These are phyloP conservation scores for Stellera chamaejasme DNA, from an alignment of 345 rosid genomes.

Conservation along the genomic window DNA sequence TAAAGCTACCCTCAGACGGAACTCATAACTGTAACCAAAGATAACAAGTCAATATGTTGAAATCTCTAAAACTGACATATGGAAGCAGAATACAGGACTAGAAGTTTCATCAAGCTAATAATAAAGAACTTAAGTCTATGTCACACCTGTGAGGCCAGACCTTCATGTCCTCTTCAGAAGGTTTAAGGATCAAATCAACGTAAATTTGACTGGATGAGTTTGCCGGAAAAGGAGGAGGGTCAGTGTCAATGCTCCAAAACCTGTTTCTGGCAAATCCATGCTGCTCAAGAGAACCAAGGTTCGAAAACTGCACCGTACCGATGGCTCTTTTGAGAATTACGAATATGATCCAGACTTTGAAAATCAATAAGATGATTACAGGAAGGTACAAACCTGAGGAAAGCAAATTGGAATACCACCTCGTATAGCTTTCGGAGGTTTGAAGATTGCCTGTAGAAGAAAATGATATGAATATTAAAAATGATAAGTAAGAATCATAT, in stretches of 20 bases:
- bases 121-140: constrained; percentile 10
- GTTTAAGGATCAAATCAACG: constrained; percentile 71
- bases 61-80: not conserved
- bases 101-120: not conserved
- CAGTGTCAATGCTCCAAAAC: constrained; percentile 68
- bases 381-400: constrained; percentile 61
- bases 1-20: constrained; percentile 78
- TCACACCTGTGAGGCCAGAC: constrained; percentile 77
- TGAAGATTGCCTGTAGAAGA: constrained; percentile 56
- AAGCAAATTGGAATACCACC: constrained; percentile 98
- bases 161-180: constrained; percentile 77
- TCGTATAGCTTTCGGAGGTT: constrained; percentile 81
- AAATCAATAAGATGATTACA: constrained; percentile 9
- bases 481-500: no score
- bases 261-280: constrained; percentile 97
- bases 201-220: constrained; percentile 36
- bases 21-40: constrained; percentile 59
- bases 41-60: not conserved
- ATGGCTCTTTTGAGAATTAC: constrained; percentile 7
- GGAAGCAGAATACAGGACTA: not conserved
- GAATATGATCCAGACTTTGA: constrained; percentile 18
- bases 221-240: constrained; percentile 65
- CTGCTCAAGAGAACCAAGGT: constrained; percentile 52
- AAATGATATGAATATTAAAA: not conserved
- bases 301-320: constrained; percentile 61